Evolutionary conservation across 768 basidiomycete species (phyloP), one percentile per base, ranked within the genome.

Genomic region (Boletus rufocinnamomeus): DNA sequence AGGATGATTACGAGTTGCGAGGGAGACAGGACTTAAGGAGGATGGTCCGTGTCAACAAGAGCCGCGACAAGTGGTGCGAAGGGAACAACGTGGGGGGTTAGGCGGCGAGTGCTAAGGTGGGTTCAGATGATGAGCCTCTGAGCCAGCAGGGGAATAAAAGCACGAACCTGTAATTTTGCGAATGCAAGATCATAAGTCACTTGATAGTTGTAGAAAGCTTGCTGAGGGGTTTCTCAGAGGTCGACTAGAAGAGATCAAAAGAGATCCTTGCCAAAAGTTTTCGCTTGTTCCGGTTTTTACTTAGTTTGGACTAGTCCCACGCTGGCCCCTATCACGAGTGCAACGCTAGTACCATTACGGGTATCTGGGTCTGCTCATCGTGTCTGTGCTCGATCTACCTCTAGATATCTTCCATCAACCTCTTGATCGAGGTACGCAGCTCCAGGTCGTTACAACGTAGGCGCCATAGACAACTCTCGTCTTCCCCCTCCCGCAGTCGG

Each of bases 401-500:
- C 43, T 61, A 65, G 4, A 69, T 47, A 2, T 62, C 63, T 19
- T 74, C 64, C 55, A 86, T 69, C 57, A 77, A 50, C 40, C 69
- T 70, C 71, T 82, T 83, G 54, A 88, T 76, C 23, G 73, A 62
- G 27, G 61, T 72, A 55, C 80, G 70, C 60, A 88, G 61, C 17
- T 64, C 71, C 17, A 63, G 66, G 52, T 85, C 80, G 13, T 72
- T 76, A 65, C 84, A 82, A 30, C 87, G 84, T 58, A 90, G 53
- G 50, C 84, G 81, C 88, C 89, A 91, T 47, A 91, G 68, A 66
- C 87, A 89, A 30, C 87, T 81, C 34, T 86, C 85, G 41, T 89
- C 89, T 6, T 88, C 85, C 21, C 80, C 80, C 61, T 84, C 84
- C 50, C 79, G 81, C 48, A 91, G 71, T 35, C 87, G 82, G 34